Evolutionary conservation across 805 yeast genomes (phyloP).

Genomic region (Priceomyces castillae): DNA sequence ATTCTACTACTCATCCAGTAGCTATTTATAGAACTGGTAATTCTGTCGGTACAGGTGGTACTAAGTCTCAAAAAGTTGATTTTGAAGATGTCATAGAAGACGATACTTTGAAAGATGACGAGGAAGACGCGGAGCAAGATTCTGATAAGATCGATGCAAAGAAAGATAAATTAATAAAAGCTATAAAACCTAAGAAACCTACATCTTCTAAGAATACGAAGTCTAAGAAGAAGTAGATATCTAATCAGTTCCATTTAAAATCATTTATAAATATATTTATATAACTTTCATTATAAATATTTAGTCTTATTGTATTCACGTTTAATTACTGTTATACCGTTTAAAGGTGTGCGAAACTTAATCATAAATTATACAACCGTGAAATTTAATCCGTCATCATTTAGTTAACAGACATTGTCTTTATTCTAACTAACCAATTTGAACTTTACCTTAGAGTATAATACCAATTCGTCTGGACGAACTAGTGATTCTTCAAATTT

Average conservation of each 20-base stretch:
- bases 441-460: neutral
- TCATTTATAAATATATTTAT: too few relatives aligned
- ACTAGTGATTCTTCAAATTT: neutral
- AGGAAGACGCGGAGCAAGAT: conserved; percentile 43
- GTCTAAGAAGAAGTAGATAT: conserved; percentile 1
- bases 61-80: conserved; percentile 49
- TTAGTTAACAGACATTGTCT: neutral
- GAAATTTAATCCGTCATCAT: neutral
- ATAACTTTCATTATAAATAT: too few relatives aligned
- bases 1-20: conserved; percentile 73
- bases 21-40: conserved; percentile 76
- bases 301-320: too few relatives aligned
- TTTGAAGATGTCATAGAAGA: conserved; percentile 70
- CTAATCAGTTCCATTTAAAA: too few relatives aligned
- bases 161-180: conserved; percentile 64
- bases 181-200: conserved; percentile 37
- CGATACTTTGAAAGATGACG: conserved; percentile 42
- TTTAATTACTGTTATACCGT: too few relatives aligned
- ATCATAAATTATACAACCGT: too few relatives aligned
- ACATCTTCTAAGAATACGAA: conserved; percentile 7
- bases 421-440: neutral
- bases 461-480: neutral
- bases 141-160: conserved; percentile 48
- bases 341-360: too few relatives aligned
- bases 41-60: conserved; percentile 37